A percentile compares a stretch with the other conserved stretches of the same genome.
Evolutionary conservation across 768 basidiomycete genomes (phyloP).

Genomic region (Mrakia hoshinonis): DNA sequence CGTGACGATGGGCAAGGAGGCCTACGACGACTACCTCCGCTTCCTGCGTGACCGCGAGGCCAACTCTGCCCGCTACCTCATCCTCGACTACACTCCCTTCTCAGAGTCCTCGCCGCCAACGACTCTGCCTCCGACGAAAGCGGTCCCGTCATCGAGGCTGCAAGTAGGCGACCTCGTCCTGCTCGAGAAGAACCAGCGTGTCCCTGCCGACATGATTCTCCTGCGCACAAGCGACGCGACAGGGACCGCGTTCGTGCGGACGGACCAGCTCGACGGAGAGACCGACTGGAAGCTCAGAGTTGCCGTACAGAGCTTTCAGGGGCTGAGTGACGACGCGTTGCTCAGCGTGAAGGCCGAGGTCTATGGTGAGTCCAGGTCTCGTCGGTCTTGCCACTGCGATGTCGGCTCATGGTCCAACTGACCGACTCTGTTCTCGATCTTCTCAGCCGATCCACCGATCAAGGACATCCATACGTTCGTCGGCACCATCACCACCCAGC

Average conservation of each 20-base stretch:
- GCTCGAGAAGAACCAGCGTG: slow-evolving; percentile 93
- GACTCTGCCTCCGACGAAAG: slow-evolving; percentile 48
- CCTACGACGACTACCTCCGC: slow-evolving; percentile 95
- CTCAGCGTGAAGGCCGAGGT: slow-evolving; percentile 71
- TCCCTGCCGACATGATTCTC: slow-evolving; percentile 87
- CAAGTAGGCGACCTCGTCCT: slow-evolving; percentile 83
- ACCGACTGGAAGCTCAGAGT: slow-evolving; percentile 98
- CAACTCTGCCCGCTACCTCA: slow-evolving; percentile 84
- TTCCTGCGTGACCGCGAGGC: slow-evolving; percentile 85
- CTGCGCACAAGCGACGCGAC: slow-evolving; percentile 65
- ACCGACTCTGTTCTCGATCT: not conserved
- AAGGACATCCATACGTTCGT: slow-evolving; percentile 96
- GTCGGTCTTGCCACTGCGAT: slow-evolving; percentile 26
- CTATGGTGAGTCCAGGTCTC: slow-evolving; percentile 54
- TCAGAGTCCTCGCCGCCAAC: slow-evolving; percentile 30
- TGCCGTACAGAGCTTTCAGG: slow-evolving; percentile 75
- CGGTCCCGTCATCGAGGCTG: slow-evolving; percentile 77
- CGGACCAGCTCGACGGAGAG: slow-evolving; percentile 96
- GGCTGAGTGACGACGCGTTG: slow-evolving; percentile 50
- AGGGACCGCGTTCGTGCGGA: slow-evolving; percentile 94
- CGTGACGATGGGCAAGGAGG: slow-evolving; percentile 98
- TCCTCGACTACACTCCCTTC: slow-evolving; percentile 42
- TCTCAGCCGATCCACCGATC: slow-evolving; percentile 77
- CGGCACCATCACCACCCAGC: slow-evolving; percentile 64
- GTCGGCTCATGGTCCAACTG: slow-evolving; percentile 24